Base-by-base conservation (phyloP, 306 rosid species). In the Vigna angularis region DNA sequence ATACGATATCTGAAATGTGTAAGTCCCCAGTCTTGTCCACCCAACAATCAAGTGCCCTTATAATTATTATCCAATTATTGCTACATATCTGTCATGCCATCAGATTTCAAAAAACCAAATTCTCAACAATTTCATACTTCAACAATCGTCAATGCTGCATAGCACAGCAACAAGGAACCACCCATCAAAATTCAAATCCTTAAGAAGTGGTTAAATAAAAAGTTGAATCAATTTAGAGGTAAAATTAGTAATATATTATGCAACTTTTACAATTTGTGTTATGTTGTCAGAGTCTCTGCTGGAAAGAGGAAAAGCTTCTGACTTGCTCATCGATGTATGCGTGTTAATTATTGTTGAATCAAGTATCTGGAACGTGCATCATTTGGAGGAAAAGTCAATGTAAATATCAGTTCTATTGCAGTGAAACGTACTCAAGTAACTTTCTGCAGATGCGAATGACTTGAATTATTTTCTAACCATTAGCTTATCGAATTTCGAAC, bases 401-500 rank as follows among this genome's bases (percentile, higher is more conserved):
- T 62, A 62, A 30, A 62, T 32, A 62, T 62, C 67, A 14, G 67
- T 30, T 62, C 36, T 12, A 5, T 30, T 62, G 18, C 67, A 15
- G 45, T 32, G 42, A 14, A 61, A 2, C 3, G 67, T 28, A 30
- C 44, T 7, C 42, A 57, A 30, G 20, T 61, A 14, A 30, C 42
- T 30, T 61, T 11, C 12, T 13, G 3, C 13, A 62, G 6, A 32
- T 14, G 45, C 17, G 48, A 63, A 2, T 26, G 26, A 13, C 17
- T 12, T 13, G 18, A 17, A 30, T 61, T 14, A 30, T 61, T 14
- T 26, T 58, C 38, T n/a, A 24, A 12, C 65, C 1, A 5, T 58
- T 32, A 32, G 65, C 30, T 32, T 62, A 62, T 62, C 47, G 68
- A 62, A 16, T 62, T 62, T 62, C 68, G 34, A 62, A 62, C 67